These are phyloP conservation scores for Bipolaris victoriae DNA, from an alignment of 2,329 filamentous ascomycete species.

Conservation along the genomic window DNA sequence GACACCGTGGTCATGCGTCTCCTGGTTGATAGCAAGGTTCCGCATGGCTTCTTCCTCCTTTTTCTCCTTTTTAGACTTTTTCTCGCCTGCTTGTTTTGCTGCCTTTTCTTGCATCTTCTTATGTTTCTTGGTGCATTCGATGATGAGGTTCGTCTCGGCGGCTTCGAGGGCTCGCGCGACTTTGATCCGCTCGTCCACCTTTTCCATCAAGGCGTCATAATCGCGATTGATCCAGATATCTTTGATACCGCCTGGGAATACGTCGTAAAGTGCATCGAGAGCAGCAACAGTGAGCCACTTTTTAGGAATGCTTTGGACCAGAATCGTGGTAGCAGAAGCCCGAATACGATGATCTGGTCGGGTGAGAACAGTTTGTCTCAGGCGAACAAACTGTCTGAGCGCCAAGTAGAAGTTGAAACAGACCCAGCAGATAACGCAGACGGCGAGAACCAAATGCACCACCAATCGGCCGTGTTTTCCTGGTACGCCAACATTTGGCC, in stretches of 20 bases:
- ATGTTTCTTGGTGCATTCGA: slow-evolving; percentile 77
- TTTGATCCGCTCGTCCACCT: slow-evolving; percentile 75
- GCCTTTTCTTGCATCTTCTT: slow-evolving; percentile 70
- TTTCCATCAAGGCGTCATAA: slow-evolving; percentile 80
- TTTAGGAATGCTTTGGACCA: slow-evolving; percentile 86
- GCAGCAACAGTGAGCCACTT: slow-evolving; percentile 90
- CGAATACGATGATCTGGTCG: slow-evolving; percentile 92
- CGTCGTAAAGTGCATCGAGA: slow-evolving; percentile 84
- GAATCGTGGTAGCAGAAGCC: slow-evolving; percentile 92
- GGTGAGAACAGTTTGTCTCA: slow-evolving; percentile 92
- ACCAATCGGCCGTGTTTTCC: slow-evolving; percentile 73
- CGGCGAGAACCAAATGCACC: slow-evolving; percentile 81
- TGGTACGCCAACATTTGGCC: slow-evolving; percentile 76
- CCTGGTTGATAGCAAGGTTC: slow-evolving; percentile 58
- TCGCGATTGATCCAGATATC: slow-evolving; percentile 98
- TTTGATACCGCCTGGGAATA: slow-evolving; percentile 91
- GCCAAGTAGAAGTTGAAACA: slow-evolving; percentile 88
- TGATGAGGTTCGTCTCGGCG: slow-evolving; percentile 85
- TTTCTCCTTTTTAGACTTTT: slow-evolving; percentile 58
- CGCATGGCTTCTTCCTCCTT: slow-evolving; percentile 69
- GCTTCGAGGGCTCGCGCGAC: slow-evolving; percentile 75
- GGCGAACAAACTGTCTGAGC: slow-evolving; percentile 83
- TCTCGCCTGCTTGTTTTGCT: slow-evolving; percentile 66
- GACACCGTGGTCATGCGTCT: slow-evolving; percentile 60
- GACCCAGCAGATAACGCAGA: slow-evolving; percentile 80